Conservation (phyloP, 805 yeast genomes). For the Cyberlindnera euphorbiae region DNA sequence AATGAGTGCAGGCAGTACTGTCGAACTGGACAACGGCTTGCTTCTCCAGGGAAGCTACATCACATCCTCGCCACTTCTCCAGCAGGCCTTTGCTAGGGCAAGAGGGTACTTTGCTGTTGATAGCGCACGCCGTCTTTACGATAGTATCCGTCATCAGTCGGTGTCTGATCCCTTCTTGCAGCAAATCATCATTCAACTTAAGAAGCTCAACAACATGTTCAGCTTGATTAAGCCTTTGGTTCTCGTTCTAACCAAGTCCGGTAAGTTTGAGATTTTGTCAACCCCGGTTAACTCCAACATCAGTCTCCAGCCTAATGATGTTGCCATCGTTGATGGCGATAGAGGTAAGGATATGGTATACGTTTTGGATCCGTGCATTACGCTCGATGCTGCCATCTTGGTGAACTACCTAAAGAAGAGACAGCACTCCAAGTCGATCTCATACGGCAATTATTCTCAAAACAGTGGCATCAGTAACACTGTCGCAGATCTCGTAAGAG, state of each 20-base stretch:
- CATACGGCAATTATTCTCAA: slow-evolving; percentile 11
- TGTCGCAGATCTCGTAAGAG: slow-evolving; percentile 20
- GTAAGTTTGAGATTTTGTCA: slow-evolving; percentile 65
- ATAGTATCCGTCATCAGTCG: slow-evolving; percentile 29
- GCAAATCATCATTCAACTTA: slow-evolving; percentile 22
- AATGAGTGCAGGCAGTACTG: slow-evolving; percentile 7
- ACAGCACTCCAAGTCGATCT: slow-evolving; percentile 53
- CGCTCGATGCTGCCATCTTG: slow-evolving; percentile 60
- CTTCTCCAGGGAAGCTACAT: slow-evolving; percentile 51
- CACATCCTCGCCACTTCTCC: slow-evolving; percentile 54
- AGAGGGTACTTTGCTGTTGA: slow-evolving; percentile 51
- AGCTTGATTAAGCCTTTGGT: slow-evolving; percentile 29
- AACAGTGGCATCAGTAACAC: slow-evolving; percentile 17
- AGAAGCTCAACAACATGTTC: slow-evolving; percentile 25
- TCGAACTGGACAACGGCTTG: slow-evolving; percentile 58
- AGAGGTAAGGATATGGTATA: slow-evolving; percentile 76
- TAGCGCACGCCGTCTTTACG: slow-evolving; percentile 35
- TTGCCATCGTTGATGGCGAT: slow-evolving; percentile 79
- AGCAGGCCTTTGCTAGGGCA: slow-evolving; percentile 43
- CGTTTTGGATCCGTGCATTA: slow-evolving; percentile 62
- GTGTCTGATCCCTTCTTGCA: slow-evolving; percentile 29
- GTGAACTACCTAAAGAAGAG: slow-evolving; percentile 71
- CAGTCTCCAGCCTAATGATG: slow-evolving; percentile 51
- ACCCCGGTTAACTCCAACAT: slow-evolving; percentile 63
- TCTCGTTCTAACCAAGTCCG: slow-evolving; percentile 54